Conservation (phyloP, 2,329 filamentous ascomycete genomes). For the Didymellaceae sp. region DNA sequence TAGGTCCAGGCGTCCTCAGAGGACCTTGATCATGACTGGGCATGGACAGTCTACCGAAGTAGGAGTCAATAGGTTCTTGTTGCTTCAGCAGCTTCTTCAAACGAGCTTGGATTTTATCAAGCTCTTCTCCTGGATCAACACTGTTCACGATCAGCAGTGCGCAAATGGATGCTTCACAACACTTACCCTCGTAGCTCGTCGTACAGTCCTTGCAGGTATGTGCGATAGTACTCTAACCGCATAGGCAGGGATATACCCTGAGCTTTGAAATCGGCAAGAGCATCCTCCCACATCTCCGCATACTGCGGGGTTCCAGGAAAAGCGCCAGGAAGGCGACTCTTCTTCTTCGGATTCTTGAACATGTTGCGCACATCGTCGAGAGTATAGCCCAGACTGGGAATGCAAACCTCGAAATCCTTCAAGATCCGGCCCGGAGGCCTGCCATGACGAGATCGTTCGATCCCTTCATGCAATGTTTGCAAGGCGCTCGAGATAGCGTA, state of each 20-base stretch:
- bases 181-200: slow-evolving; percentile 56
- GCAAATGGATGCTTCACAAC: neutral
- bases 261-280: slow-evolving; percentile 54
- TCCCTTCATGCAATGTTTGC: slow-evolving; percentile 54
- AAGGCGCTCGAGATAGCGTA: slow-evolving; percentile 61
- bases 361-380: slow-evolving; percentile 56
- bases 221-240: slow-evolving; percentile 59
- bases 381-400: slow-evolving; percentile 58
- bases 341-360: slow-evolving; percentile 47
- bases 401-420: slow-evolving; percentile 57
- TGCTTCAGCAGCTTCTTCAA: slow-evolving; percentile 44
- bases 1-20: slow-evolving; percentile 39
- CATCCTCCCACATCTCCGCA: slow-evolving; percentile 58
- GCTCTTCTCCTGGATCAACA: slow-evolving; percentile 38
- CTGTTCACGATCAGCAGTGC: slow-evolving; percentile 30
- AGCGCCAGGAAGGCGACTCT: slow-evolving; percentile 38
- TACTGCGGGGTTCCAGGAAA: slow-evolving; percentile 52
- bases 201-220: slow-evolving; percentile 55
- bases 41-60: slow-evolving; percentile 40
- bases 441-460: slow-evolving; percentile 50
- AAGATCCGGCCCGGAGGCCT: slow-evolving; percentile 47
- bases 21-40: slow-evolving; percentile 28
- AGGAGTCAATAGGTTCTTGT: slow-evolving; percentile 45
- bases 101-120: slow-evolving; percentile 35
- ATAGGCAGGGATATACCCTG: slow-evolving; percentile 56